Evolutionary conservation across 140 eudicot species (phyloP).

Genomic region (Erigeron philadelphicus): DNA sequence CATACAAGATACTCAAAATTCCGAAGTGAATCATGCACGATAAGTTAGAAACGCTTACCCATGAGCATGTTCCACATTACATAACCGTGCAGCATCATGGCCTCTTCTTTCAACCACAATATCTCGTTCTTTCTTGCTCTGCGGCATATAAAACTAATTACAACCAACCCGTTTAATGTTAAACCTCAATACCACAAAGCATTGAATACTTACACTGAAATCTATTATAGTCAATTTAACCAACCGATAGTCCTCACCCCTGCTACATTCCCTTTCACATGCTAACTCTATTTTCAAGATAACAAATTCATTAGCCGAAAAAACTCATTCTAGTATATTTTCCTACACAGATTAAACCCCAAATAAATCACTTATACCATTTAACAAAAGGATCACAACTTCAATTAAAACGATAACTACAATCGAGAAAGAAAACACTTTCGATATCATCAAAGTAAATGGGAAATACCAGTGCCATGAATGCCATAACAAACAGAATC

Average conservation of each 20-base stretch:
- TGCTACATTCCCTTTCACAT: slow-evolving; percentile 99
- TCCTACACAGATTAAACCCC: background rate
- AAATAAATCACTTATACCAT: background rate
- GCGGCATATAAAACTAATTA: slow-evolving; percentile 21
- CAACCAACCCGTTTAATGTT: background rate
- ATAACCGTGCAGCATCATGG: slow-evolving; percentile 89
- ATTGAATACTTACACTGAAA: slow-evolving; percentile 47
- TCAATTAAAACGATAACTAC: too few relatives aligned
- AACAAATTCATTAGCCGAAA: slow-evolving; percentile 6
- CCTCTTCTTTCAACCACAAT: slow-evolving; percentile 92
- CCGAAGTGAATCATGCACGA: background rate
- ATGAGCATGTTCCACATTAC: slow-evolving; percentile 78
- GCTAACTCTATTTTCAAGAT: slow-evolving; percentile 47
- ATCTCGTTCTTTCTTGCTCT: slow-evolving; percentile 66
- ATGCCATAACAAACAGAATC: slow-evolving; percentile 80
- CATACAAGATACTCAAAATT: too few relatives aligned
- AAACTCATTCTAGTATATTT: background rate
- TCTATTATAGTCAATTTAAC: slow-evolving; percentile 81
- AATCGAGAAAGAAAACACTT: too few relatives aligned
- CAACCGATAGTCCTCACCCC: slow-evolving; percentile 95
- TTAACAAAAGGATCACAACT: too few relatives aligned
- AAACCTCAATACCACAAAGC: slow-evolving; percentile 17
- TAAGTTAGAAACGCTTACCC: slow-evolving; percentile 47
- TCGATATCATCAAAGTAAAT: background rate
- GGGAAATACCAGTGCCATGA: slow-evolving; percentile 65